A percentile compares a stretch with the other conserved stretches of the same genome.
Conservation (phyloP, 148 eudicot species). For the Hydrangea macrophylla region DNA sequence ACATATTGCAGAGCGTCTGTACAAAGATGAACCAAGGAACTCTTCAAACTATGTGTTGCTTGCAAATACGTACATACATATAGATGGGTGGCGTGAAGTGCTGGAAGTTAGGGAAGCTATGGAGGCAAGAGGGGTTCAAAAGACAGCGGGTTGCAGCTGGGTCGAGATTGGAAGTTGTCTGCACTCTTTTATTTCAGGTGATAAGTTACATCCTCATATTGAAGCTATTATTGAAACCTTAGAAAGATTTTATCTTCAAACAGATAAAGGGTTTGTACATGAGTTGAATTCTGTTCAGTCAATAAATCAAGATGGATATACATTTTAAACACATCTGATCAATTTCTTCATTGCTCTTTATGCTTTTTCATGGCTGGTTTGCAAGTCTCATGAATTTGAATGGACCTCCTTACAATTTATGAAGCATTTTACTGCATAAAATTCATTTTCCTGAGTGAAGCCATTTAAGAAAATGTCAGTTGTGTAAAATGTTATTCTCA, state of each 20-base stretch:
- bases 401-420: too few species aligned
- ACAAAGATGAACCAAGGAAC: background rate
- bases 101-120: background rate
- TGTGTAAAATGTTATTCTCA: too few species aligned
- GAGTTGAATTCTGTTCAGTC: background rate
- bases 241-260: background rate
- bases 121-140: background rate
- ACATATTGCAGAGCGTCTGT: background rate
- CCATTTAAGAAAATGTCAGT: too few species aligned
- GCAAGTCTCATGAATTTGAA: too few species aligned
- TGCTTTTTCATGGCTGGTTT: too few species aligned
- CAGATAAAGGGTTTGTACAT: background rate
- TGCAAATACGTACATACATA: background rate
- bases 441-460: too few species aligned
- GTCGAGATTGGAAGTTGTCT: background rate
- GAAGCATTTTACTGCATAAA: too few species aligned
- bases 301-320: background rate
- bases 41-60: constrained; percentile 1
- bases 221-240: background rate
- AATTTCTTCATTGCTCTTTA: too few species aligned
- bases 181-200: background rate
- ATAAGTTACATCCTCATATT: background rate
- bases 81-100: background rate
- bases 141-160: background rate
- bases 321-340: too few species aligned